phyloP scores from a whole-genome alignment of 2,329 filamentous ascomycete genomes.

The Fusarium torreyae region DNA sequence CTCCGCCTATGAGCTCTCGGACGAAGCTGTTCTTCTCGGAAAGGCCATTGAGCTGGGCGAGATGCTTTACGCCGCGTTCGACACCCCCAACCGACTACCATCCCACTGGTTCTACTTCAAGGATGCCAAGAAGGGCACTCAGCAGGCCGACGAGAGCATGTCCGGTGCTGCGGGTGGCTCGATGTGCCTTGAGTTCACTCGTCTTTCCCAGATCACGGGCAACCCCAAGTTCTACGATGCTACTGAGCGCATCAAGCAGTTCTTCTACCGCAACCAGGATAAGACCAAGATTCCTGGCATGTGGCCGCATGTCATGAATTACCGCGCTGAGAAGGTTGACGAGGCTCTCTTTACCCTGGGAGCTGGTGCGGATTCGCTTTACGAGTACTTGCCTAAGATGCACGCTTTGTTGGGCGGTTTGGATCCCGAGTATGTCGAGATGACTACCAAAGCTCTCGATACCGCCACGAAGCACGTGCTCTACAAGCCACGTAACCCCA shows the following conservation, averaged over 20 bases:
- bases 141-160: slow-evolving; percentile 56
- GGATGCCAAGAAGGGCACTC: slow-evolving; percentile 57
- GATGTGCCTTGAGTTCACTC: slow-evolving; percentile 81
- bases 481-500: slow-evolving; percentile 76
- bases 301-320: slow-evolving; percentile 79
- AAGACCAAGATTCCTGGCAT: slow-evolving; percentile 78
- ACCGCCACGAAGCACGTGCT: slow-evolving; percentile 74
- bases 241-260: slow-evolving; percentile 79
- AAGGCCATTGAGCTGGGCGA: slow-evolving; percentile 69
- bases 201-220: slow-evolving; percentile 80
- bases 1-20: slow-evolving; percentile 67
- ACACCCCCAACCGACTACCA: slow-evolving; percentile 69
- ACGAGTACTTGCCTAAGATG: slow-evolving; percentile 75
- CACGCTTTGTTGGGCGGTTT: slow-evolving; percentile 75
- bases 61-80: slow-evolving; percentile 68
- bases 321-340: slow-evolving; percentile 64
- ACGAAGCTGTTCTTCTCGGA: slow-evolving; percentile 61
- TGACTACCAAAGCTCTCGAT: slow-evolving; percentile 76
- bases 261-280: slow-evolving; percentile 76
- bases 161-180: slow-evolving; percentile 70
- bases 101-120: slow-evolving; percentile 62
- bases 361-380: slow-evolving; percentile 65
- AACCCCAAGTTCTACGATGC: slow-evolving; percentile 83
- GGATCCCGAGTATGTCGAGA: slow-evolving; percentile 72
- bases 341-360: slow-evolving; percentile 61